Conservation (phyloP, 306 rosid species). For the Crataegus laevigata region DNA sequence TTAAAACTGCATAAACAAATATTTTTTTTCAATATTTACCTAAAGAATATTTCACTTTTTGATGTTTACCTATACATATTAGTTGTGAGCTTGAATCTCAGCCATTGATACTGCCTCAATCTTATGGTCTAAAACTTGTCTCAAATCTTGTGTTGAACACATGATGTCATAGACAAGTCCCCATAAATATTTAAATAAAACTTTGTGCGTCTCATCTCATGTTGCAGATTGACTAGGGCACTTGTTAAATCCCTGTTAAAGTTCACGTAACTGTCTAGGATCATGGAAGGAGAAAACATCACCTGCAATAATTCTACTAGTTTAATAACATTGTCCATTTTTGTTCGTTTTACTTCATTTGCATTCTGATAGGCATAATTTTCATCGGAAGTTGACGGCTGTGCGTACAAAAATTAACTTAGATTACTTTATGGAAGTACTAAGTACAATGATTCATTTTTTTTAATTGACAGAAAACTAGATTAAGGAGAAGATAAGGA, state of each 20-base stretch:
- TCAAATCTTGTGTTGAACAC: too few species aligned
- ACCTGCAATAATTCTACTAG: background rate
- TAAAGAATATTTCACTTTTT: too few species aligned
- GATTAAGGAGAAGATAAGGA: background rate
- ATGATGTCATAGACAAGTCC: too few species aligned
- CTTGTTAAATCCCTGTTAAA: background rate
- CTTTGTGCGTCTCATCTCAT: background rate
- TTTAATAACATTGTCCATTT: background rate
- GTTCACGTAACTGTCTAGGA: background rate
- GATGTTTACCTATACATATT: too few species aligned
- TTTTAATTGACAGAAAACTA: slow-evolving; percentile 2
- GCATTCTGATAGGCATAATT: background rate
- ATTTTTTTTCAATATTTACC: background rate
- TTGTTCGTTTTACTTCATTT: background rate
- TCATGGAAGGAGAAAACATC: background rate
- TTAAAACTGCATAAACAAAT: background rate
- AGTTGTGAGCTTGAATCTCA: too few species aligned
- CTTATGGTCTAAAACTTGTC: too few species aligned
- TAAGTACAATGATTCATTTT: background rate
- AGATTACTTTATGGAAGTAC: background rate
- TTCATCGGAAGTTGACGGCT: slow-evolving; percentile 8
- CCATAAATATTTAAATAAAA: background rate
- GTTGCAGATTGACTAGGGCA: background rate
- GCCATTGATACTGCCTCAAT: too few species aligned
- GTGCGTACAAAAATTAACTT: background rate